Conservation (phyloP, 495 filamentous ascomycete species). For the Lichenothelia convexa region DNA sequence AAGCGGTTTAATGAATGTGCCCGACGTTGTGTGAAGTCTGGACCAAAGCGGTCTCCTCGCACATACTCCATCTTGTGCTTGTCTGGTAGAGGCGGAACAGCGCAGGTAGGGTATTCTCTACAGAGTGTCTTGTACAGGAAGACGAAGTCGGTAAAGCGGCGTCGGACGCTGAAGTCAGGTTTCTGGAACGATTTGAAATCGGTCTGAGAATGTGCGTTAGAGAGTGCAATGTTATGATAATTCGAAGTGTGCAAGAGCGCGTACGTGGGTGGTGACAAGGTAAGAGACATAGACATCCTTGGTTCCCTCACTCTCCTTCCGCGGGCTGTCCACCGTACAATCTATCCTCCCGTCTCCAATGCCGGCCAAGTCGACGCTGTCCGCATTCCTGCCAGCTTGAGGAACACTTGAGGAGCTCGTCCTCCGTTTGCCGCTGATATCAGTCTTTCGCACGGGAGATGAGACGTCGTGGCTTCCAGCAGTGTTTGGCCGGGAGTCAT, state of each 20-base stretch:
- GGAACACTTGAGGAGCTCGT: too few relatives aligned
- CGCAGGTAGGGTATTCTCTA: slow-evolving; percentile 73
- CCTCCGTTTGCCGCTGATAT: too few relatives aligned
- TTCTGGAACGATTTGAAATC: slow-evolving; percentile 85
- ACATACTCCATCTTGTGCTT: slow-evolving; percentile 99
- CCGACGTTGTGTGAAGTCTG: slow-evolving; percentile 80
- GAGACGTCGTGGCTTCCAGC: too few relatives aligned
- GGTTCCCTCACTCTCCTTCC: slow-evolving; percentile 92
- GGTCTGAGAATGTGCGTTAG: slow-evolving; percentile 39
- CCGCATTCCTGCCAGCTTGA: background rate
- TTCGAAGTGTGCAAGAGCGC: slow-evolving; percentile 13
- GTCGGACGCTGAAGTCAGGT: slow-evolving; percentile 52
- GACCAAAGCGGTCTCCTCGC: slow-evolving; percentile 80
- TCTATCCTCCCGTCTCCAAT: slow-evolving; percentile 51
- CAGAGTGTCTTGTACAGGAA: slow-evolving; percentile 84
- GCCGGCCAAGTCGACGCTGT: background rate
- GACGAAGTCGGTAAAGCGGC: slow-evolving; percentile 92
- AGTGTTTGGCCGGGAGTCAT: too few relatives aligned
- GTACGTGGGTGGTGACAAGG: slow-evolving; percentile 73
- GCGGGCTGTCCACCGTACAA: slow-evolving; percentile 59
- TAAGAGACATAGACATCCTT: slow-evolving; percentile 96
- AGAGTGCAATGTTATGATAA: slow-evolving; percentile 1
- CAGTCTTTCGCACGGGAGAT: too few relatives aligned
- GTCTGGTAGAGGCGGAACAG: slow-evolving; percentile 86
- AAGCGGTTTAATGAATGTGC: slow-evolving; percentile 87